Percentiles rank a stretch among this genome's conserved stretches.
These are phyloP conservation scores for Agaricus blazei DNA, from an alignment of 768 basidiomycete species.

Conservation along the genomic window DNA sequence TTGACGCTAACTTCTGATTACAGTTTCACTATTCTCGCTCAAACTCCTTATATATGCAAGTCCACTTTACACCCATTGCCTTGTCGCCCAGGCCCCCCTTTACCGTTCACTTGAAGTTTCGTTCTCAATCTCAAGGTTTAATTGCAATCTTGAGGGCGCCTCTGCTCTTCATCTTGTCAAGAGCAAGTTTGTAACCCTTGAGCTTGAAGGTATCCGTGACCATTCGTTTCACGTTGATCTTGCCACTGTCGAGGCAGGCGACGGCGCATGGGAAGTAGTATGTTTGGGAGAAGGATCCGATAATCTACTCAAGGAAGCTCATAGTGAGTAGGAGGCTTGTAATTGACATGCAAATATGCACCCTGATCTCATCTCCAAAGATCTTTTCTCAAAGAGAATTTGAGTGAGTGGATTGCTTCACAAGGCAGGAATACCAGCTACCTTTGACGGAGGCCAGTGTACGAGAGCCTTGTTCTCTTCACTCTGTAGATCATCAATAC, in stretches of 20 bases:
- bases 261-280: conserved; percentile 90
- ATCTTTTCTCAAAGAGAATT: conserved; percentile 34
- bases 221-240: conserved; percentile 78
- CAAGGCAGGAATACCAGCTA: conserved; percentile 34
- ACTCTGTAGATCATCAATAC: conserved; percentile 89
- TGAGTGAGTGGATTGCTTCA: background rate
- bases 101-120: too few relatives aligned
- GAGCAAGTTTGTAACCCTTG: conserved; percentile 63
- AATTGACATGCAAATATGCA: conserved; percentile 11
- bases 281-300: conserved; percentile 87
- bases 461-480: conserved; percentile 83
- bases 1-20: too few relatives aligned
- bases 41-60: too few relatives aligned
- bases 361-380: conserved; percentile 60
- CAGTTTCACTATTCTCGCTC: too few relatives aligned
- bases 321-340: background rate
- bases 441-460: conserved; percentile 83
- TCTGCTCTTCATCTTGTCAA: conserved; percentile 69
- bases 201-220: conserved; percentile 59
- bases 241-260: conserved; percentile 83
- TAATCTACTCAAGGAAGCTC: conserved; percentile 47
- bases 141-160: conserved; percentile 58
- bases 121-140: conserved; percentile 34
- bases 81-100: background rate
- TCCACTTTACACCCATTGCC: too few relatives aligned